phyloP scores from a whole-genome alignment of 192 early-diverging fungal genomes.

The Oehlia diaphana region DNA sequence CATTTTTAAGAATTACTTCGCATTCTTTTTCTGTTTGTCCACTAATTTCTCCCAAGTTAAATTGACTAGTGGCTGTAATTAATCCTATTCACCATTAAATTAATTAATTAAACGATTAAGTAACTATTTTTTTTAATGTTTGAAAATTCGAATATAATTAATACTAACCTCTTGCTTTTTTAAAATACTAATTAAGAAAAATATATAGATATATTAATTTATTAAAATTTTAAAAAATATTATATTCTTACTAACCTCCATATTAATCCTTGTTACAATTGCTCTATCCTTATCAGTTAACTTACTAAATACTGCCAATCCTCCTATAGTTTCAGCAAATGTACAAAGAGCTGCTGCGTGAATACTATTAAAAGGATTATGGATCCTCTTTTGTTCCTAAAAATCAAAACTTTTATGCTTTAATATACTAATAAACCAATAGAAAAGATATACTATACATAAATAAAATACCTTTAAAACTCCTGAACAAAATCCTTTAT shows the following conservation, averaged over 20 bases:
- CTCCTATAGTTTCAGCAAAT: conserved; percentile 58
- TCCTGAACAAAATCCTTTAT: conserved; percentile 54
- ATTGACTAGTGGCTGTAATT: conserved; percentile 41
- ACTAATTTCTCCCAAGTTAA: conserved; percentile 16
- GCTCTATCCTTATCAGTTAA: conserved; percentile 52
- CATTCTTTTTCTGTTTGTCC: conserved; percentile 2
- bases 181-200: conserved; percentile 33
- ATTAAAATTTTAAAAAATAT: not conserved
- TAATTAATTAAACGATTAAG: no score
- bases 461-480: conserved; percentile 51
- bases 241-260: conserved; percentile 43
- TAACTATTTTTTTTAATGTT: no score
- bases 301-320: conserved; percentile 48
- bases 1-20: conserved; percentile 34
- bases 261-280: conserved; percentile 49
- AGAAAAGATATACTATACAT: not conserved
- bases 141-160: not conserved
- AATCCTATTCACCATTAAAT: conserved; percentile 24
- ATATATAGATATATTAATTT: not conserved
- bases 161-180: conserved; percentile 40
- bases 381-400: conserved; percentile 53
- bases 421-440: not conserved
- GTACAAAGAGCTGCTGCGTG: conserved; percentile 54
- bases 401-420: not conserved
- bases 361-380: conserved; percentile 53